Evolutionary conservation across 1,284 basidiomycete genomes (phyloP).

Genomic region (Ceratobasidium sp.): DNA sequence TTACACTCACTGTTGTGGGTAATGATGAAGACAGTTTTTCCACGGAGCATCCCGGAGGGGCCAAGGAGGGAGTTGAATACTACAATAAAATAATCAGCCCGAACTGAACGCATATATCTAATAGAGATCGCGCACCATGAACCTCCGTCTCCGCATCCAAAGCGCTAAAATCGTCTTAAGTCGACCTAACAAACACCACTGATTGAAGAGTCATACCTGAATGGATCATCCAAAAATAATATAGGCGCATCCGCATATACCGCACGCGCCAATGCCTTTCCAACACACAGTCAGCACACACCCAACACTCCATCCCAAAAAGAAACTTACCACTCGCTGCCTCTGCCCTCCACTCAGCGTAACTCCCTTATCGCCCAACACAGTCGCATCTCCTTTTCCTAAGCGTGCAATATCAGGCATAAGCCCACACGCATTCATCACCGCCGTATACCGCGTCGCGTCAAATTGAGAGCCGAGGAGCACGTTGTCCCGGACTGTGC

Average conservation of each 20-base stretch:
- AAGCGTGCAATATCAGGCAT: slow-evolving; percentile 40
- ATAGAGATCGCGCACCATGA: slow-evolving; percentile 17
- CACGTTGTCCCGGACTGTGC: slow-evolving; percentile 49
- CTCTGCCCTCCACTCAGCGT: slow-evolving; percentile 50
- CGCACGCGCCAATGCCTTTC: slow-evolving; percentile 44
- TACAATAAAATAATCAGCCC: slow-evolving; percentile 4
- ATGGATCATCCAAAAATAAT: slow-evolving; percentile 44
- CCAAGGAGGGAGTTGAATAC: slow-evolving; percentile 43
- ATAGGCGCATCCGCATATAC: slow-evolving; percentile 41
- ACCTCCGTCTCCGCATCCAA: slow-evolving; percentile 28
- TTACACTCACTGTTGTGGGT: slow-evolving; percentile 41
- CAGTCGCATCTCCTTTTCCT: slow-evolving; percentile 43
- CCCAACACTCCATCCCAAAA: no score
- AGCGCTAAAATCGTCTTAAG: not conserved
- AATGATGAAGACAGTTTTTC: slow-evolving; percentile 37
- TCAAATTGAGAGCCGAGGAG: slow-evolving; percentile 45
- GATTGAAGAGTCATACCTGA: slow-evolving; percentile 6
- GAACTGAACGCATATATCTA: not conserved
- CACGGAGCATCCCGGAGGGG: slow-evolving; percentile 27
- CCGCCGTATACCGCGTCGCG: slow-evolving; percentile 48
- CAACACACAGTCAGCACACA: not conserved
- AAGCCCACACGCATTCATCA: slow-evolving; percentile 48
- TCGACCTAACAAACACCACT: not conserved
- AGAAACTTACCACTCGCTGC: slow-evolving; percentile 48
- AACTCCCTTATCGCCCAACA: slow-evolving; percentile 47